Evolutionary conservation across 2,329 filamentous ascomycete species (phyloP), one percentile per base, ranked within the genome.

Genomic region (Grosmannia huntii): DNA sequence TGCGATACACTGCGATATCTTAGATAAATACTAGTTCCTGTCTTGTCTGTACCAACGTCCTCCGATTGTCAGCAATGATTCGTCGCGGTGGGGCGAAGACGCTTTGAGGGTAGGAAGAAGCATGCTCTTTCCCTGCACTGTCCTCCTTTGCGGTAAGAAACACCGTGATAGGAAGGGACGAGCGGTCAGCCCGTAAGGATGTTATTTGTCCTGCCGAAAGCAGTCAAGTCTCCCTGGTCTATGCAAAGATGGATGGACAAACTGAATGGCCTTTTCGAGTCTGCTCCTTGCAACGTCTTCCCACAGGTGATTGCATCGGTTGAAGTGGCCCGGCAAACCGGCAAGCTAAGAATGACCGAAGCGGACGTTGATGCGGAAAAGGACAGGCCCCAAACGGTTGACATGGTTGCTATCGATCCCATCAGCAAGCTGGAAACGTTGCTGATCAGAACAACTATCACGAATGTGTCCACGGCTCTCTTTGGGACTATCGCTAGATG

Each of bases 401-500:
- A 68, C 0, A 76, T 87, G 5, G 83, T 1, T 86, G 89, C 64
- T 70, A 86, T 33, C 31, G 27, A 7, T 10, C 7, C 9, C 5
- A 33, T 2, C 10, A 85, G 86, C 7, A 76, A 77, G 21, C 66
- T 81, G 23, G 59, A 62, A 28, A 62, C 57, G 51, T 63, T 50
- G 57, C 23, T 66, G 19, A 65, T 65, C 7, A 33, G 27, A 46
- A 65, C 28, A 60, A 65, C 60, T 63, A 63, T 46, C 69, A 69
- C 60, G 66, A 66, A 1, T 88, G 84, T 66, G 81, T 81, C 52
- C 78, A 83, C 59, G 74, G 90, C 48, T 70, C 89, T n/a, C 83
- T 82, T 0, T 83, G 84, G 61, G 86, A 90, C 70, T 89, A 86
- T 65, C 76, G 87, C 59, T 90, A 86, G 86, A 88, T 89, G 83